These are phyloP conservation scores for Penicillium sp. DNA, from an alignment of 2,329 filamentous ascomycete species.

Conservation along the genomic window DNA sequence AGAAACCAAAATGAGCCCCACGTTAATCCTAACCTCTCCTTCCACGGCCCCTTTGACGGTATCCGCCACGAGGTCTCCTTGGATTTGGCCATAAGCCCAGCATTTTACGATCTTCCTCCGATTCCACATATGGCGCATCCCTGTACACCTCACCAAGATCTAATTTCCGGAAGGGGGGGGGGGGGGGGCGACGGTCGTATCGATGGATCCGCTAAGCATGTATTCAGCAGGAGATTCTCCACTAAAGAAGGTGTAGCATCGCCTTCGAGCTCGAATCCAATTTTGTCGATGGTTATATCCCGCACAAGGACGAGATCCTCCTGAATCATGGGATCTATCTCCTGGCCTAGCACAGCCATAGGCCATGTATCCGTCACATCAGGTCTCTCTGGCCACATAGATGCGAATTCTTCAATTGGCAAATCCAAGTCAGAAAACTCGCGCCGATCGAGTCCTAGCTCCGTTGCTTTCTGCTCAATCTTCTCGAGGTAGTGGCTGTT, in stretches of 20 bases:
- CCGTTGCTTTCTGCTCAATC: background rate
- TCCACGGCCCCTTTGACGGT: background rate
- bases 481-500: background rate
- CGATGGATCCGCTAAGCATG: too few relatives aligned
- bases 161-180: background rate
- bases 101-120: background rate
- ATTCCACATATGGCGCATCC: background rate
- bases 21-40: background rate
- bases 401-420: background rate
- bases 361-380: background rate
- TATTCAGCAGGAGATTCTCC: background rate
- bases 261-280: background rate
- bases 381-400: background rate
- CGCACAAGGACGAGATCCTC: too few relatives aligned
- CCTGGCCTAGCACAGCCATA: background rate
- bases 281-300: background rate
- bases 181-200: too few relatives aligned
- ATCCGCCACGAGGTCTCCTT: background rate
- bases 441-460: background rate
- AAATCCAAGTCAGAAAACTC: background rate
- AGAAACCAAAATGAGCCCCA: background rate
- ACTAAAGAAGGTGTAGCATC: background rate
- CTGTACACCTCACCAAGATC: background rate
- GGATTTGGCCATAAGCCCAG: background rate
- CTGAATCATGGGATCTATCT: background rate